These are phyloP conservation scores for Ganoderma sp. DNA, from an alignment of 1,284 basidiomycete species.

Conservation along the genomic window DNA sequence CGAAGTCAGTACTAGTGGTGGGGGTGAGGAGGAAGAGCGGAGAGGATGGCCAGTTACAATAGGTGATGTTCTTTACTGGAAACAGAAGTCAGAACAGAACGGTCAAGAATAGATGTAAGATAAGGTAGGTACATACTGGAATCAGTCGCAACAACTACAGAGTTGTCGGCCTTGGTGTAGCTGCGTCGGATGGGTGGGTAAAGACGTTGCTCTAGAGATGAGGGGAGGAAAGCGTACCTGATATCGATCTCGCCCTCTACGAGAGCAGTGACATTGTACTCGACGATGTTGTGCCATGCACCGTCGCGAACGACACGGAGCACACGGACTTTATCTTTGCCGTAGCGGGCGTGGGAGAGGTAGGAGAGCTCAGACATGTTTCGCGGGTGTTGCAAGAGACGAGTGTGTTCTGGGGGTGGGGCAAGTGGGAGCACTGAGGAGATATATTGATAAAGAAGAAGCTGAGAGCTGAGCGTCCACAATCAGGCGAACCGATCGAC, in stretches of 20 bases:
- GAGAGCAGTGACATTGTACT: conserved; percentile 80
- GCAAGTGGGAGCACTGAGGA: background rate
- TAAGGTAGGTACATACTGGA: conserved; percentile 62
- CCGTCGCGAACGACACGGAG: conserved; percentile 82
- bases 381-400: background rate
- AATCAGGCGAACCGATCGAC: background rate
- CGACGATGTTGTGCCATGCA: conserved; percentile 72
- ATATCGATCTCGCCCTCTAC: conserved; percentile 81
- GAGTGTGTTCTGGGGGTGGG: too few species aligned
- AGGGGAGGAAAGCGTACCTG: conserved; percentile 53
- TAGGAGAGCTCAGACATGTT: conserved; percentile 28
- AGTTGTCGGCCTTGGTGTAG: conserved; percentile 86
- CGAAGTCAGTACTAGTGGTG: background rate
- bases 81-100: background rate
- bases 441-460: conserved; percentile 3
- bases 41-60: conserved; percentile 56
- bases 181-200: conserved; percentile 42
- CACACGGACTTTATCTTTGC: conserved; percentile 88
- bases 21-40: background rate
- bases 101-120: background rate
- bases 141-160: conserved; percentile 86
- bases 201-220: background rate
- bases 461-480: background rate
- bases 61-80: conserved; percentile 91
- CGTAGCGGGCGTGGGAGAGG: conserved; percentile 70